These are phyloP conservation scores for Tetradesmus lagerheimii DNA, from an alignment of 139 green algal genomes.

Conservation along the genomic window DNA sequence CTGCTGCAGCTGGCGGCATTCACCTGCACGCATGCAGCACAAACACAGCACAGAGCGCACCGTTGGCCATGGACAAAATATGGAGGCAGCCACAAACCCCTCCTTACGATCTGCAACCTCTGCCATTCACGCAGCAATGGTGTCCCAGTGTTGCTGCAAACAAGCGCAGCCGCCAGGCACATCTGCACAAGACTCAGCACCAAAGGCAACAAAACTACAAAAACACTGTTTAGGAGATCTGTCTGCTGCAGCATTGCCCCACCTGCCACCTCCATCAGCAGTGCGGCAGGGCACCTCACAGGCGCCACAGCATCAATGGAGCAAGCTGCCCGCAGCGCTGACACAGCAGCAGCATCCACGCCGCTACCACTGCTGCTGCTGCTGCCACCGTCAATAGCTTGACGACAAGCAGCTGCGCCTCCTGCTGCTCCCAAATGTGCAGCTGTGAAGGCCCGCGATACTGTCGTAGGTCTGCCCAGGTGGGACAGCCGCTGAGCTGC, in stretches of 20 bases:
- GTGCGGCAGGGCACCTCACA: conserved; percentile 6
- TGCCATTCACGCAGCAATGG: too few relatives aligned
- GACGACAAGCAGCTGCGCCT: not conserved
- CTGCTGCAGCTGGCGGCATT: conserved; percentile 8
- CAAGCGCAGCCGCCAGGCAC: too few relatives aligned
- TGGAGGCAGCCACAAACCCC: too few relatives aligned
- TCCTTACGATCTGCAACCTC: too few relatives aligned
- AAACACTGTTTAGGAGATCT: too few relatives aligned
- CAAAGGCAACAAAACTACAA: not conserved
- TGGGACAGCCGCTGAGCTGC: conserved; percentile 21
- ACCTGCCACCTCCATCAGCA: conserved; percentile 24
- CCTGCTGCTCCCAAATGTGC: not conserved
- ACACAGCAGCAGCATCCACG: conserved; percentile 22
- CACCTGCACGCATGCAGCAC: not conserved
- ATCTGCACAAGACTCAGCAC: too few relatives aligned
- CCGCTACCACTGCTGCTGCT: not conserved
- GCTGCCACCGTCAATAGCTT: not conserved
- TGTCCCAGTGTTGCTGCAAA: too few relatives aligned
- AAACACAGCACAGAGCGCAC: not conserved
- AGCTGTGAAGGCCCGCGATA: not conserved
- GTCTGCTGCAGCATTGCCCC: not conserved
- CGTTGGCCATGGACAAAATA: too few relatives aligned
- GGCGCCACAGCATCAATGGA: not conserved
- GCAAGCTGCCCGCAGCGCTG: not conserved
- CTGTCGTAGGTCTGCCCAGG: conserved; percentile 21